Conservation (phyloP, 179 eudicot species). For the Heliamphora pulchella region DNA sequence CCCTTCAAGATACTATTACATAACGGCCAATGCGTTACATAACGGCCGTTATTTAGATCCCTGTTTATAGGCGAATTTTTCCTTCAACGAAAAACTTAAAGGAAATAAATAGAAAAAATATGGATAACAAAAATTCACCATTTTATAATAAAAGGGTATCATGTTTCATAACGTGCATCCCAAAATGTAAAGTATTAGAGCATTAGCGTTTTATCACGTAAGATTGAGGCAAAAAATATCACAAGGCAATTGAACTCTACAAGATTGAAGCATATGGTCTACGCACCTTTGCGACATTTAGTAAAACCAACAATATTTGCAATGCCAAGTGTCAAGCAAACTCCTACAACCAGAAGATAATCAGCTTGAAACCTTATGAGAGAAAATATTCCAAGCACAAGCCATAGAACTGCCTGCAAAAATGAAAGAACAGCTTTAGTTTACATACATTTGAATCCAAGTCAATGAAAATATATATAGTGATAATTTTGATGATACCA, state of each 20-base stretch:
- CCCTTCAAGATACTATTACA: too few relatives aligned
- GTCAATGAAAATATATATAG: background rate
- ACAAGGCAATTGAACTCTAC: constrained; percentile 4
- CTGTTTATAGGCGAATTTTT: too few relatives aligned
- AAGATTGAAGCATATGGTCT: background rate
- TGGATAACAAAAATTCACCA: too few relatives aligned
- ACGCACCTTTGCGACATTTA: constrained; percentile 61
- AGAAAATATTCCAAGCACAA: constrained; percentile 71
- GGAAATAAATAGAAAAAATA: too few relatives aligned
- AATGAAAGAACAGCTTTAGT: constrained; percentile 9
- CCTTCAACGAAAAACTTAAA: too few relatives aligned
- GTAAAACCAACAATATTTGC: constrained; percentile 92
- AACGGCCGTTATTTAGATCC: too few relatives aligned
- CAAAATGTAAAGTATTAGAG: too few relatives aligned
- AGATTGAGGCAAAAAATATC: background rate
- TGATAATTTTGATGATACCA: background rate
- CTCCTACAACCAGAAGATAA: constrained; percentile 81
- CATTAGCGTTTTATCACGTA: background rate
- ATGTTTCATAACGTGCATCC: too few relatives aligned
- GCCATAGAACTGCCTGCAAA: constrained; percentile 74
- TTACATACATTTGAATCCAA: background rate
- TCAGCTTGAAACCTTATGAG: constrained; percentile 89
- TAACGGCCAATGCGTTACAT: too few relatives aligned
- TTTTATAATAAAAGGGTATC: too few relatives aligned
- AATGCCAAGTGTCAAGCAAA: constrained; percentile 79